phyloP scores from a whole-genome alignment of 768 basidiomycete species.

The Baorangia bicolor region DNA sequence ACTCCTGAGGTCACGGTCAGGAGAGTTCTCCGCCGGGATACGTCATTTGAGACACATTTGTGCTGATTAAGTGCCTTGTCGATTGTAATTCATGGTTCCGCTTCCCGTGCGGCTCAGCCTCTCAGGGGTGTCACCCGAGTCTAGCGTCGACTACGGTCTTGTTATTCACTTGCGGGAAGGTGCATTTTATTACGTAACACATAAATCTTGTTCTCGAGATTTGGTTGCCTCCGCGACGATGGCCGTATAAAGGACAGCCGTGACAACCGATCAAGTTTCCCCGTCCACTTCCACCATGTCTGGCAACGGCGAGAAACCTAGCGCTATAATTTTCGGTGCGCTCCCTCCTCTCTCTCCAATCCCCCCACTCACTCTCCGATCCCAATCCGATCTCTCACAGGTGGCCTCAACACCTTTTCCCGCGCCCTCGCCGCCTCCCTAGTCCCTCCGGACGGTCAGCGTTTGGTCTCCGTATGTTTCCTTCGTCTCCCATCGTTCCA shows the following conservation, averaged over 20 bases:
- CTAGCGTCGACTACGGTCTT: not conserved
- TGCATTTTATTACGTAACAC: constrained; percentile 13
- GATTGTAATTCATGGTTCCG: not conserved
- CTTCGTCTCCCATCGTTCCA: constrained; percentile 8
- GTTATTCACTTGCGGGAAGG: not conserved
- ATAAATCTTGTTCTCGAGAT: constrained; percentile 7
- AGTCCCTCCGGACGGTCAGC: constrained; percentile 64
- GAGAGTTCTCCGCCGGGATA: not conserved
- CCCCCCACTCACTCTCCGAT: constrained; percentile 1
- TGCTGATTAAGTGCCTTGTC: constrained; percentile 13
- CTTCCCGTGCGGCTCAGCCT: not conserved
- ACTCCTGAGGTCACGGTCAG: too few relatives aligned
- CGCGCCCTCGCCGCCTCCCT: constrained; percentile 67
- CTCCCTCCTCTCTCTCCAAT: constrained; percentile 13
- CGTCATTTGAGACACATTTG: not conserved
- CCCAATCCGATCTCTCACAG: constrained; percentile 36
- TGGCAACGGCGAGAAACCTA: constrained; percentile 44
- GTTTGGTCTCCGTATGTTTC: constrained; percentile 66
- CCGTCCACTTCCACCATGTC: constrained; percentile 34
- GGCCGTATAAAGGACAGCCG: constrained; percentile 25
- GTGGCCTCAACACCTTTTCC: constrained; percentile 79
- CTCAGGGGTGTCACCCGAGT: too few relatives aligned
- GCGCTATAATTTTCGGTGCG: constrained; percentile 76
- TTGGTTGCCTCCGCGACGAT: constrained; percentile 26
- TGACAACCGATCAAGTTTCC: constrained; percentile 24